A percentile compares a stretch with the other conserved stretches of the same genome.
Conservation (phyloP, 441 rosid genomes). For the Macaranga tanarius region DNA sequence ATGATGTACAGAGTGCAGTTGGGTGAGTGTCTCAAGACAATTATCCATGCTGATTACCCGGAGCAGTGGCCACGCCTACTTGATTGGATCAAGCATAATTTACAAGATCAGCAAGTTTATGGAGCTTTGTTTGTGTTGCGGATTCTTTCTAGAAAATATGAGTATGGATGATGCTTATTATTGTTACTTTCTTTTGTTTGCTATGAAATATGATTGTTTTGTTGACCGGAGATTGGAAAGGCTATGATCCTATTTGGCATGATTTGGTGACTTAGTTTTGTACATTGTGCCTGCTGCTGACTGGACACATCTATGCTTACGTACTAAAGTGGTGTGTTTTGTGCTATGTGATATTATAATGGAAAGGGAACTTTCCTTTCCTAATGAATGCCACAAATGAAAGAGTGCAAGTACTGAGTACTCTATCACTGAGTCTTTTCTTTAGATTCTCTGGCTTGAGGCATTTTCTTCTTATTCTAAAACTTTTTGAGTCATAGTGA, state of each 20-base stretch:
- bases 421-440: background rate
- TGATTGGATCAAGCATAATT: slow-evolving; percentile 83
- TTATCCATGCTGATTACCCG: slow-evolving; percentile 90
- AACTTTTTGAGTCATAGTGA: background rate
- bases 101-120: slow-evolving; percentile 84
- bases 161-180: slow-evolving; percentile 48
- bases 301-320: background rate
- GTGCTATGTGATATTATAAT: background rate
- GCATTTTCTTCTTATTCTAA: background rate
- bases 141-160: slow-evolving; percentile 90
- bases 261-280: background rate
- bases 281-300: too few relatives aligned
- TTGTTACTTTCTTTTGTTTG: background rate
- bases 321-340: background rate
- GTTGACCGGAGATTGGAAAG: too few relatives aligned
- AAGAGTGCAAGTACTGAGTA: background rate
- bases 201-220: background rate
- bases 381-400: background rate
- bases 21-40: slow-evolving; percentile 97
- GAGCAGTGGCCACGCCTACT: slow-evolving; percentile 94
- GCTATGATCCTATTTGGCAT: background rate
- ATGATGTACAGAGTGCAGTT: slow-evolving; percentile 66
- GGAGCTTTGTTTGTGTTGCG: slow-evolving; percentile 85
- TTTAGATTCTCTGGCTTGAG: background rate
- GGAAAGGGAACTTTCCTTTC: background rate